Evolutionary conservation across 2,329 filamentous ascomycete genomes (phyloP).

Genomic region (Raffaelea arxii): DNA sequence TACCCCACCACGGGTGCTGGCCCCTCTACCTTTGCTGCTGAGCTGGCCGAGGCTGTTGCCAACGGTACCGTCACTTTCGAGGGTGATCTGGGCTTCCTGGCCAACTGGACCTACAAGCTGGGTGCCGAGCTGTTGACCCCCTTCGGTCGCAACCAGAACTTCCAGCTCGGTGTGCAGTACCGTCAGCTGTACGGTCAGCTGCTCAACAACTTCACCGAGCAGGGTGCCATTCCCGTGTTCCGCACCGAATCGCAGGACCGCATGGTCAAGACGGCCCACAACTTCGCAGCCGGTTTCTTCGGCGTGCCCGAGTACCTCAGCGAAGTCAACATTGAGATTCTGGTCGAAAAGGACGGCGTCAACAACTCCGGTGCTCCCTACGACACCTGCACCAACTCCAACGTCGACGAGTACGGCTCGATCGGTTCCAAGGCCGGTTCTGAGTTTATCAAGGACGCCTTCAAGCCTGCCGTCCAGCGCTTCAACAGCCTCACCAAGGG

Average conservation of each 20-base stretch:
- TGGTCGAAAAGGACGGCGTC: slow-evolving; percentile 18
- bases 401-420: slow-evolving; percentile 12
- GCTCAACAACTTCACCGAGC: slow-evolving; percentile 31
- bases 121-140: slow-evolving; percentile 25
- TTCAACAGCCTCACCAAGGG: slow-evolving; percentile 18
- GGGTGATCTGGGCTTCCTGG: slow-evolving; percentile 19
- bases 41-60: slow-evolving; percentile 23
- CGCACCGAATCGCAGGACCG: slow-evolving; percentile 22
- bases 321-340: slow-evolving; percentile 23
- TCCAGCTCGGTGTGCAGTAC: slow-evolving; percentile 28
- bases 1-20: slow-evolving; percentile 21
- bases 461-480: slow-evolving; percentile 19
- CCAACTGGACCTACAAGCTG: slow-evolving; percentile 24
- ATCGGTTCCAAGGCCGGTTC: slow-evolving; percentile 17
- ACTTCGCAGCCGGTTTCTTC: slow-evolving; percentile 16
- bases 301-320: slow-evolving; percentile 22
- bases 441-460: slow-evolving; percentile 16
- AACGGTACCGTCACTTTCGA: slow-evolving; percentile 20
- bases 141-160: slow-evolving; percentile 29
- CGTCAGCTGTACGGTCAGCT: slow-evolving; percentile 31
- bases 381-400: slow-evolving; percentile 4
- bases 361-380: slow-evolving; percentile 7
- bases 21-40: slow-evolving; percentile 20
- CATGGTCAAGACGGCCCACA: slow-evolving; percentile 19
- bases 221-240: slow-evolving; percentile 27